Evolutionary conservation across 495 filamentous ascomycete genomes (phyloP).

Genomic region (Aspergillus heteromorphus): DNA sequence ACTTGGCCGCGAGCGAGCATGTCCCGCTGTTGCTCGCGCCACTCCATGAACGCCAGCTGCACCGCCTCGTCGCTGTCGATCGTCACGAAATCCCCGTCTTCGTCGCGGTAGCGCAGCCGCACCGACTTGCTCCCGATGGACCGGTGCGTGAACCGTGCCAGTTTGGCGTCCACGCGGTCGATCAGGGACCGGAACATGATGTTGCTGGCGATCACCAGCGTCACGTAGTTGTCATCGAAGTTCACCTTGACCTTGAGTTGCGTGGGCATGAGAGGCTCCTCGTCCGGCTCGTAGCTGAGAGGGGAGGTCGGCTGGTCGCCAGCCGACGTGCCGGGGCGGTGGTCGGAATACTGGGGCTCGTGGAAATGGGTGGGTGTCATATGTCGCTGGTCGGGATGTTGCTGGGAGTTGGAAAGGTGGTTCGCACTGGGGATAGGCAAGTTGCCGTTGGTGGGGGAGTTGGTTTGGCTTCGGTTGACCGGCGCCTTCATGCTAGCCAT

Average conservation of each 20-base stretch:
- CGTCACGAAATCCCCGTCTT: slow-evolving; percentile 86
- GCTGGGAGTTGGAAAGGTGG: slow-evolving; percentile 17
- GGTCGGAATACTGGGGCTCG: slow-evolving; percentile 35
- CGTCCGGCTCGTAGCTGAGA: slow-evolving; percentile 30
- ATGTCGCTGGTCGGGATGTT: slow-evolving; percentile 19
- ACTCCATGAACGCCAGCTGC: slow-evolving; percentile 86
- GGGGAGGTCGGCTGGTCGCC: slow-evolving; percentile 37
- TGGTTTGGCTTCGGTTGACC: slow-evolving; percentile 63
- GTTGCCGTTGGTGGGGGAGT: slow-evolving; percentile 51
- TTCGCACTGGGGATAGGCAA: slow-evolving; percentile 39
- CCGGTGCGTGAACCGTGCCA: slow-evolving; percentile 73
- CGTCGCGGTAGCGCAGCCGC: slow-evolving; percentile 83
- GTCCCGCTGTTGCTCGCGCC: slow-evolving; percentile 68
- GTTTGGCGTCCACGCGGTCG: slow-evolving; percentile 95
- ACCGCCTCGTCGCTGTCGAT: slow-evolving; percentile 96
- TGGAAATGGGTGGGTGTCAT: slow-evolving; percentile 32
- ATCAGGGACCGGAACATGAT: slow-evolving; percentile 88
- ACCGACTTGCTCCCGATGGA: slow-evolving; percentile 73
- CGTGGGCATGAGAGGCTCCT: slow-evolving; percentile 41
- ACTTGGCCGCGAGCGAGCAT: slow-evolving; percentile 59
- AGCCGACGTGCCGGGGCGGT: slow-evolving; percentile 20
- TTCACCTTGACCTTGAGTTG: slow-evolving; percentile 95
- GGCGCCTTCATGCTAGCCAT: slow-evolving; percentile 54
- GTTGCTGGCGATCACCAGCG: slow-evolving; percentile 85
- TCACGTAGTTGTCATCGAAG: slow-evolving; percentile 77